Conservation (phyloP, 441 rosid genomes). For the Adansonia madagascariensis region DNA sequence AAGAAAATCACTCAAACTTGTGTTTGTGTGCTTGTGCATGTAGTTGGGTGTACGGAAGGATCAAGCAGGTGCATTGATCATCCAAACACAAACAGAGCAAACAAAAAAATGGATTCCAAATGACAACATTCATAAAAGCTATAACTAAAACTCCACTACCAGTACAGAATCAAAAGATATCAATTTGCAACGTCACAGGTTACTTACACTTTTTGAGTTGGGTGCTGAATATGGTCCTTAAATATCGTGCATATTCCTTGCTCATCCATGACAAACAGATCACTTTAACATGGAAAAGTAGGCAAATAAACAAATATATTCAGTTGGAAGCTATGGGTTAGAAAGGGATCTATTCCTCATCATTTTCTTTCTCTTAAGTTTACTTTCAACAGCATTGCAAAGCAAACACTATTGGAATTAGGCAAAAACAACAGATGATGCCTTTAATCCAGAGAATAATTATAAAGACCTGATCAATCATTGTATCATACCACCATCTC, state of each 20-base stretch:
- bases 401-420: conserved; percentile 16
- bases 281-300: conserved; percentile 15
- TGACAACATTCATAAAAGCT: background rate
- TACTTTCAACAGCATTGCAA: conserved; percentile 22
- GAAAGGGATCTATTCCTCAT: conserved; percentile 30
- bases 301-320: background rate
- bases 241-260: conserved; percentile 21
- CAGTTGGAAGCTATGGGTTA: conserved; percentile 20
- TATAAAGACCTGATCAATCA: background rate
- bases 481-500: background rate
- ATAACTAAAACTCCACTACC: background rate
- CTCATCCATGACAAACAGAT: conserved; percentile 21
- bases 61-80: no score
- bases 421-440: background rate
- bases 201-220: conserved; percentile 18
- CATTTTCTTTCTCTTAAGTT: conserved; percentile 35
- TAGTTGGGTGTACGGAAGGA: no score
- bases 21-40: no score
- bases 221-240: conserved; percentile 17
- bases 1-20: no score
- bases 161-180: background rate
- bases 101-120: background rate
- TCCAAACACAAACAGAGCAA: background rate
- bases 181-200: background rate
- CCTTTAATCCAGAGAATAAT: conserved; percentile 33